Conservation (phyloP, 2,329 filamentous ascomycete species). For the Xylariaceae sp. region DNA sequence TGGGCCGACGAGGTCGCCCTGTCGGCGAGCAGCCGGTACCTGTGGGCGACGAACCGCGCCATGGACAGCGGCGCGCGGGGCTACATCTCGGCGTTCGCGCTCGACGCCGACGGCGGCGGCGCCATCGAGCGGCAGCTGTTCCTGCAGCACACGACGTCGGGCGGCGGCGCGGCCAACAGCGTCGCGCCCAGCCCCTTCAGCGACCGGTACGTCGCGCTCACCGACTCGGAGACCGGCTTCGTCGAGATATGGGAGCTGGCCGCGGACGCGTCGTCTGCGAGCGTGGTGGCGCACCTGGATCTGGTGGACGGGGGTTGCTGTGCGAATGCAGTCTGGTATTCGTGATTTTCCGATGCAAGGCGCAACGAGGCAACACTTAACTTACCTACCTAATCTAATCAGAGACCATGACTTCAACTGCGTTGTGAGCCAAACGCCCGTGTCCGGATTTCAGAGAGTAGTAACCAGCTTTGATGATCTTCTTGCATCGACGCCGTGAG, state of each 20-base stretch:
- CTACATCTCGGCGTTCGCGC: slow-evolving; percentile 26
- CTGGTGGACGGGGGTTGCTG: slow-evolving; percentile 13
- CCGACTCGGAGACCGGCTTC: slow-evolving; percentile 23
- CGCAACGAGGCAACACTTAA: too few relatives aligned
- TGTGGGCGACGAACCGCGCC: slow-evolving; percentile 22
- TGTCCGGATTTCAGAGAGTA: too few relatives aligned
- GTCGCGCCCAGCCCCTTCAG: slow-evolving; percentile 23
- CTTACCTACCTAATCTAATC: too few relatives aligned
- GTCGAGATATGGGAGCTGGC: slow-evolving; percentile 26
- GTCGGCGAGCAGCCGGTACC: slow-evolving; percentile 18
- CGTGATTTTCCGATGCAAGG: too few relatives aligned
- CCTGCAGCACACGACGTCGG: slow-evolving; percentile 21
- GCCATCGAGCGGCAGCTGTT: slow-evolving; percentile 24
- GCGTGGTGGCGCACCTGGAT: slow-evolving; percentile 11
- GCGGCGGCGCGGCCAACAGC: slow-evolving; percentile 26
- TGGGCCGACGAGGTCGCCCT: slow-evolving; percentile 26
- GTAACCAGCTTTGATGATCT: too few relatives aligned
- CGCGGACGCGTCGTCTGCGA: slow-evolving; percentile 5
- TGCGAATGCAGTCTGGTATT: slow-evolving; percentile 16
- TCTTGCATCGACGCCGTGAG: too few relatives aligned
- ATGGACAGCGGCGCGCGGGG: slow-evolving; percentile 13
- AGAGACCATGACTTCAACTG: too few relatives aligned
- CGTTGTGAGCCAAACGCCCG: too few relatives aligned
- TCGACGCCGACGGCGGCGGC: slow-evolving; percentile 17
- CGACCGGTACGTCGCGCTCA: slow-evolving; percentile 25